A percentile compares a stretch with the other conserved stretches of the same genome.
These are phyloP conservation scores for Lagerstroemia fauriei DNA, from an alignment of 441 rosid genomes.

Conservation along the genomic window DNA sequence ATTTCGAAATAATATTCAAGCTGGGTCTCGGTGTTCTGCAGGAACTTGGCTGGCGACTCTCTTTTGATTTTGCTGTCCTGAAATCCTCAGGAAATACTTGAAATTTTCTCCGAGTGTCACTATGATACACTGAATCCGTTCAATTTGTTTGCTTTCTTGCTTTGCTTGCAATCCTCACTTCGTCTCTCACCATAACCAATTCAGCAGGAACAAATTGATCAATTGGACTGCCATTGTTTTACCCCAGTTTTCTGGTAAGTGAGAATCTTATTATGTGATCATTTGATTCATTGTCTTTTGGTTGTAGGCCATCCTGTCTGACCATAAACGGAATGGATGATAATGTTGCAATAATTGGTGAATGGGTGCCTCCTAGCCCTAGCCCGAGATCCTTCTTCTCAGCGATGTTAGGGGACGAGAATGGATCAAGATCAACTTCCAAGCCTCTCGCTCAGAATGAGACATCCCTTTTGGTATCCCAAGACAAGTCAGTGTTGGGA, in stretches of 20 bases:
- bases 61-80: not conserved
- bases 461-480: conserved; percentile 43
- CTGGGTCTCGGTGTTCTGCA: not conserved
- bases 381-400: conserved; percentile 61
- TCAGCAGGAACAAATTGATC: not conserved
- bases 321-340: conserved; percentile 74
- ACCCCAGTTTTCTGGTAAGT: not conserved
- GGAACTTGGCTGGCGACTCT: not conserved
- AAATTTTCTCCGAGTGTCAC: not conserved
- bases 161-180: too few species aligned
- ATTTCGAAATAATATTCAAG: not conserved
- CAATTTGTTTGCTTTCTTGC: not conserved
- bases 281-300: conserved; percentile 32
- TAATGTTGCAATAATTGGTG: conserved; percentile 66
- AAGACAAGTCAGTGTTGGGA: conserved; percentile 37
- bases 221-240: not conserved
- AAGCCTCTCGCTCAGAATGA: conserved; percentile 40
- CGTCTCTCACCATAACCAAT: not conserved
- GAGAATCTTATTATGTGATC: not conserved
- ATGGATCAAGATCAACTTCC: conserved; percentile 44
- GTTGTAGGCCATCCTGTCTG: conserved; percentile 30
- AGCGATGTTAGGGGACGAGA: conserved; percentile 49
- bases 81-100: not conserved
- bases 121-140: not conserved
- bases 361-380: conserved; percentile 78